phyloP scores from a whole-genome alignment of 129 eudicot genomes.

The Helianthus tuberosus region DNA sequence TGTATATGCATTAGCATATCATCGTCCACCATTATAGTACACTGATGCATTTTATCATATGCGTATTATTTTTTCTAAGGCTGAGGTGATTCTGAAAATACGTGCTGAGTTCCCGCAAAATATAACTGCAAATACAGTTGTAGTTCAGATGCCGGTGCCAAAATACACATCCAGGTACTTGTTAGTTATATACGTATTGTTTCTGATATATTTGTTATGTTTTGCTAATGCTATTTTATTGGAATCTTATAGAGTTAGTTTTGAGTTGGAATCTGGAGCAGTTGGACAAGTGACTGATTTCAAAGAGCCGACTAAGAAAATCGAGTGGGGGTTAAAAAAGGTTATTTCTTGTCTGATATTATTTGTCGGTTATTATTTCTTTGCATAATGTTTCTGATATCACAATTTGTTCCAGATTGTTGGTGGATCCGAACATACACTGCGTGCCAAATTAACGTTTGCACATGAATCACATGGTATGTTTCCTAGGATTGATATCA shows the following conservation, averaged over 20 bases:
- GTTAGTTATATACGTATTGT: neutral
- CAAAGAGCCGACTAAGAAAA: conserved; percentile 79
- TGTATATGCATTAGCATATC: conserved; percentile 9
- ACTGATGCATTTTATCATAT: neutral
- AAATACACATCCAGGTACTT: conserved; percentile 76
- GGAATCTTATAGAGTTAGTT: conserved; percentile 65
- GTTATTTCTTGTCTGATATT: conserved; percentile 37
- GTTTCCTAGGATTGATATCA: conserved; percentile 1
- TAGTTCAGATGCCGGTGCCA: conserved; percentile 89
- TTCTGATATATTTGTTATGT: neutral
- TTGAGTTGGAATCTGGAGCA: conserved; percentile 88
- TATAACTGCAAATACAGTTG: conserved; percentile 83
- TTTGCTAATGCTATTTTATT: neutral
- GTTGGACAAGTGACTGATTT: conserved; percentile 89
- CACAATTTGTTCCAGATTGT: conserved; percentile 59
- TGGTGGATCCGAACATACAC: conserved; percentile 96
- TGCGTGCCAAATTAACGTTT: conserved; percentile 91
- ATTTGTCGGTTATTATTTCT: neutral
- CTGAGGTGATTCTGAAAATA: conserved; percentile 79
- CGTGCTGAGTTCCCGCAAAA: conserved; percentile 82
- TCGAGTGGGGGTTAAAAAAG: conserved; percentile 93
- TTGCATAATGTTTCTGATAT: conserved; percentile 31
- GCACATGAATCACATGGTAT: conserved; percentile 95
- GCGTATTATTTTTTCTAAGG: conserved; percentile 43
- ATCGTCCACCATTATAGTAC: conserved; percentile 2